These are phyloP conservation scores for Eucalyptus lansdowneana DNA, from an alignment of 345 rosid genomes.

Conservation along the genomic window DNA sequence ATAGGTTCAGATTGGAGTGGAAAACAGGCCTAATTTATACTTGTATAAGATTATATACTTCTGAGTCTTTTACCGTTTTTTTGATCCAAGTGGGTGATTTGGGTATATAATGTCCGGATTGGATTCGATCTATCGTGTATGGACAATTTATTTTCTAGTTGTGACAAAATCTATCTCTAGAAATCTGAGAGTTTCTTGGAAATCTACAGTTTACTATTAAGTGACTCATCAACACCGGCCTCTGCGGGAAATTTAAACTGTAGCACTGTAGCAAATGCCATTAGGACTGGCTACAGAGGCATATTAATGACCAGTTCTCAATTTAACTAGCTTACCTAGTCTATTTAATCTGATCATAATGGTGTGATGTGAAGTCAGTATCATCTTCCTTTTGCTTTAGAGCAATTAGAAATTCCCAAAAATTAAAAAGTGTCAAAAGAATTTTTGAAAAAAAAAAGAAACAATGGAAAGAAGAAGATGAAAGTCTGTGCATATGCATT, in stretches of 20 bases:
- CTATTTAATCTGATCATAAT: neutral
- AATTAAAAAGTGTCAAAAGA: neutral
- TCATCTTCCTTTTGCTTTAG: neutral
- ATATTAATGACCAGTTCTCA: neutral
- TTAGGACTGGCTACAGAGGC: neutral
- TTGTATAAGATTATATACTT: neutral
- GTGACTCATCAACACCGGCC: too few species aligned
- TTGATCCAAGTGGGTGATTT: neutral
- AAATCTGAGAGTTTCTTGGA: too few species aligned
- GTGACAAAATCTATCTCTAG: too few species aligned
- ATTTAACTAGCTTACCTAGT: neutral
- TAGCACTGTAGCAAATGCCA: neutral
- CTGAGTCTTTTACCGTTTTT: neutral
- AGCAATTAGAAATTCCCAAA: neutral
- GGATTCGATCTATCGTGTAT: neutral
- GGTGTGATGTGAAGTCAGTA: neutral
- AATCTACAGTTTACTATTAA: too few species aligned
- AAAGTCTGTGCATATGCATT: too few species aligned
- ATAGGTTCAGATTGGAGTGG: neutral
- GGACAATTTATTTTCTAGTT: neutral
- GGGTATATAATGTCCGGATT: neutral
- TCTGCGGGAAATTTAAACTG: too few species aligned
- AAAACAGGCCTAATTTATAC: neutral
- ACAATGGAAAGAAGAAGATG: too few species aligned
- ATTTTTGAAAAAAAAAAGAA: too few species aligned